These are phyloP conservation scores for Coemansia sp. DNA, from an alignment of 371 early-diverging fungal genomes.

Conservation along the genomic window DNA sequence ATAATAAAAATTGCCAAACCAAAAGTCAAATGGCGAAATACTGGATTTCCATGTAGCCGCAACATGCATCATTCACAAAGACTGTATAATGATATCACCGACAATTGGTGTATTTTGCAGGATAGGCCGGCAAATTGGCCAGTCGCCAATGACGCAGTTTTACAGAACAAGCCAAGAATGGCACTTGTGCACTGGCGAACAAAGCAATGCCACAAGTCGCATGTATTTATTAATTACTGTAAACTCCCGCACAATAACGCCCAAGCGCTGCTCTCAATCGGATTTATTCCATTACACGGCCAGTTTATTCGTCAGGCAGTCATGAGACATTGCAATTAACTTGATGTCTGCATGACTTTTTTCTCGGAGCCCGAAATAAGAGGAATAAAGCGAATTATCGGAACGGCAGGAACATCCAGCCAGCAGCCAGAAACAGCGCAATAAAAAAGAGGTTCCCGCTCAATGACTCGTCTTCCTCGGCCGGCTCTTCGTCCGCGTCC, in stretches of 20 bases:
- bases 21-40: background rate
- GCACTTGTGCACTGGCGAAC: too few species aligned
- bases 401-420: conserved; percentile 42
- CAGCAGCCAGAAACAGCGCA: conserved; percentile 25
- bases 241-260: background rate
- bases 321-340: background rate
- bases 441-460: conserved; percentile 26
- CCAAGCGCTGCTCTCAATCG: background rate
- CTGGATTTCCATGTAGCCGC: background rate
- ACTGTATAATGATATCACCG: too few species aligned
- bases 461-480: conserved; percentile 13
- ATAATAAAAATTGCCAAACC: background rate
- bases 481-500: background rate
- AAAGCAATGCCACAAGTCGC: too few species aligned
- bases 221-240: background rate
- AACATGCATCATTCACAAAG: background rate
- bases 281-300: background rate
- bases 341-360: conserved; percentile 1
- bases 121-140: too few species aligned
- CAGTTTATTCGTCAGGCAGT: background rate
- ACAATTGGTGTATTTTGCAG: too few species aligned
- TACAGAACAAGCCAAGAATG: too few species aligned
- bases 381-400: conserved; percentile 4
- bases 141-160: too few species aligned
- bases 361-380: background rate